Evolutionary conservation across 345 rosid genomes (phyloP), one percentile per base, ranked within the genome.

Genomic region (Cardamine chenopodiifolia): DNA sequence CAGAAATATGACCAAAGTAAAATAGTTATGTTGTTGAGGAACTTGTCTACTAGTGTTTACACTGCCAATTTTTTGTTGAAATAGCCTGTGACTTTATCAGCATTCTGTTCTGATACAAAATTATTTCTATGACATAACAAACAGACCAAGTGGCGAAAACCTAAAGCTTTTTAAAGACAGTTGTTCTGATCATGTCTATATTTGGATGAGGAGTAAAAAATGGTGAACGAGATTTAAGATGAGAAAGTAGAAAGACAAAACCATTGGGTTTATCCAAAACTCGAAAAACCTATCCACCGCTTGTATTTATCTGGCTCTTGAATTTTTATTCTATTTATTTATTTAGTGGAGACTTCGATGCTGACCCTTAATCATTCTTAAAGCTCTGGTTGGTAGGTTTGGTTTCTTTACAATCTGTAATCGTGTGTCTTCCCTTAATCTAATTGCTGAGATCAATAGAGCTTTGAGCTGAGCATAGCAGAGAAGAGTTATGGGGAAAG

Each of bases 401-500:
- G 53, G 44, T 55, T 31, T 73, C 55, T 53, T 0, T 37, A 14
- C 10, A 50, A 50, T 47, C 23, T 1, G 23, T 17, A 17, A 17
- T 47, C 23, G 5, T 47, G 23, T 47, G 52, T 47, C 23, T 47
- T 32, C 34, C 25, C 8, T 20, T 59, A 28, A 49, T 59, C 55
- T 50, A 35, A 65, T 4, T 47, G 42, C 48, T 74, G 66, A 58
- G 65, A 31, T 64, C 53, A 60, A n/a, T 20, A 54, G 55, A 61
- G 53, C 57, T 61, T 61, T 52, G 62, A 19, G 71, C 58, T 66
- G 67, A 54, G 32, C n/a, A 35, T 17, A 57, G 56, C 12, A 40
- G 68, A 59, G 34, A 47, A 47, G 25, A 66, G 66, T 61, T 20
- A 85, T 81, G 97, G 91, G 86, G 8, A 85, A 83, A 80, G 92